phyloP scores from a whole-genome alignment of 768 basidiomycete genomes.

The Boletus huronensis region DNA sequence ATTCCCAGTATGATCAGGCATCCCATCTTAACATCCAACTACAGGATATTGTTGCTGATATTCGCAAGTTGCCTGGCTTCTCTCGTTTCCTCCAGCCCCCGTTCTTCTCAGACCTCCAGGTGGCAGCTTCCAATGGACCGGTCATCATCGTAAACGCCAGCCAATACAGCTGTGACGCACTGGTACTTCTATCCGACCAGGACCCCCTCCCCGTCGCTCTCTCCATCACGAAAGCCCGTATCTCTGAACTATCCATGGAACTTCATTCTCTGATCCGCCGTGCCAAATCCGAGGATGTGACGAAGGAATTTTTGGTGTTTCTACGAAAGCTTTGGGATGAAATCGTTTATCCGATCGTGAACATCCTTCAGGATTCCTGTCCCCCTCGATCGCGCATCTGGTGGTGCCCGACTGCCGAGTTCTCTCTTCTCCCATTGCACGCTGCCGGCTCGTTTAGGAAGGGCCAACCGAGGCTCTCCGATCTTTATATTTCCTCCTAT shows the following conservation, averaged over 20 bases:
- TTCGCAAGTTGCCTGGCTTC: slow-evolving; percentile 19
- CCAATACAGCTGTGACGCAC: background rate
- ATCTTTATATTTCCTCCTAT: background rate
- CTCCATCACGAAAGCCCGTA: background rate
- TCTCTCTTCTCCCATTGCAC: background rate
- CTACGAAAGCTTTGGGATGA: background rate
- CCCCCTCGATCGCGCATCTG: background rate
- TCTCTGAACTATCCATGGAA: background rate
- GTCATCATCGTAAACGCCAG: slow-evolving; percentile 13
- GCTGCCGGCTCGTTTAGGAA: background rate
- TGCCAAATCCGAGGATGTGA: background rate
- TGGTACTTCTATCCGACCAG: background rate
- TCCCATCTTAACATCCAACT: background rate
- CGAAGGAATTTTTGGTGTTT: background rate
- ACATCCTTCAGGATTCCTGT: background rate
- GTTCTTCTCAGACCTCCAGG: slow-evolving; percentile 10
- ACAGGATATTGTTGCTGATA: slow-evolving; percentile 7
- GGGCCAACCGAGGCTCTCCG: background rate
- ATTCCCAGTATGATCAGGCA: background rate
- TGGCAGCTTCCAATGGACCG: slow-evolving; percentile 21
- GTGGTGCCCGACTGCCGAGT: background rate
- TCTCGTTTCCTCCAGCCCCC: slow-evolving; percentile 26
- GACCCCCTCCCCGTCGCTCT: background rate
- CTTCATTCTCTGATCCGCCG: background rate
- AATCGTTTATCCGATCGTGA: background rate